phyloP scores from a whole-genome alignment of 2,329 filamentous ascomycete genomes.

The Colletotrichum magnum region DNA sequence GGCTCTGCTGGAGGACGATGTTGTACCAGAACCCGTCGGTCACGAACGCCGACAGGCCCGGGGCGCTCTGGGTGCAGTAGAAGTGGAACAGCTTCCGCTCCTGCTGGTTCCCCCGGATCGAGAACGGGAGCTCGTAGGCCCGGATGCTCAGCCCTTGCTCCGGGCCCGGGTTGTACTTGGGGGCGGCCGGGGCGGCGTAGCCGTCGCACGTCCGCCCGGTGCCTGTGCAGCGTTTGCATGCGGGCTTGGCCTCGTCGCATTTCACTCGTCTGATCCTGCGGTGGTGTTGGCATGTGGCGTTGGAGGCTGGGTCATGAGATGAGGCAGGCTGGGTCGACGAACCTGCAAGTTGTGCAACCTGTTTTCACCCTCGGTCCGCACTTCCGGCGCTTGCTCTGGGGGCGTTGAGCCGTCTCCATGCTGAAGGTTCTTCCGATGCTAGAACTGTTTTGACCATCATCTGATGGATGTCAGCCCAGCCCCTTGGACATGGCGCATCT shows the following conservation, averaged over 20 bases:
- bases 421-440: no score
- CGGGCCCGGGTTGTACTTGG: background rate
- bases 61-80: constrained; percentile 37
- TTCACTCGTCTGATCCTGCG: constrained; percentile 3
- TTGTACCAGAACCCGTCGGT: constrained; percentile 37
- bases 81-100: constrained; percentile 41
- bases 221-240: background rate
- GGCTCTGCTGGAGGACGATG: constrained; percentile 35
- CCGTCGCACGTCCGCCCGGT: background rate
- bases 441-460: no score
- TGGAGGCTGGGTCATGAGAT: background rate
- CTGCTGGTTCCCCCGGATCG: constrained; percentile 39
- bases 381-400: background rate
- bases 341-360: constrained; percentile 12
- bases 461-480: no score
- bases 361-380: constrained; percentile 3
- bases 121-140: constrained; percentile 40
- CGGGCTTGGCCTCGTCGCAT: background rate
- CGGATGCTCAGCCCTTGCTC: constrained; percentile 6
- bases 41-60: constrained; percentile 36
- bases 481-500: no score
- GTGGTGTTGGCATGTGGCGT: background rate
- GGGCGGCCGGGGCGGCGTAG: background rate
- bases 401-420: background rate
- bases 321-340: background rate